Percentiles rank a stretch among this genome's conserved stretches.
These are phyloP conservation scores for Fusarium coffeatum DNA, from an alignment of 2,329 filamentous ascomycete species.

Conservation along the genomic window DNA sequence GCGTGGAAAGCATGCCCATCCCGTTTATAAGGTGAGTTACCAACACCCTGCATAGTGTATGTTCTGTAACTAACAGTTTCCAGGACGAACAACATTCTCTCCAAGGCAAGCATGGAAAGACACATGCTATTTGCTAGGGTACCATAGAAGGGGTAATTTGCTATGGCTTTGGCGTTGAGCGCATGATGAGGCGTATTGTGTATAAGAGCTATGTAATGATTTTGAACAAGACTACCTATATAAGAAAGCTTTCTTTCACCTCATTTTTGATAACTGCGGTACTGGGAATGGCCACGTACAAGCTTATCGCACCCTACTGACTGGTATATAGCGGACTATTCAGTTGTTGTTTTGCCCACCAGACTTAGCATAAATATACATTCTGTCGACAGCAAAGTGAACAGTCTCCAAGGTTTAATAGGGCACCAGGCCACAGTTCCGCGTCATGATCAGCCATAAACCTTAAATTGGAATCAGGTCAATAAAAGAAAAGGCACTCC, in stretches of 20 bases:
- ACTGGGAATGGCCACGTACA: no score
- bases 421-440: background rate
- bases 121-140: constrained; percentile 81
- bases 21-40: constrained; percentile 59
- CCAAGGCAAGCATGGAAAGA: constrained; percentile 91
- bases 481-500: background rate
- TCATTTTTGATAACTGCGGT: no score
- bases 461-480: background rate
- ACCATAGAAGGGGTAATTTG: constrained; percentile 17
- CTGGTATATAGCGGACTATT: no score
- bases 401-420: background rate
- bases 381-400: background rate
- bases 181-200: constrained; percentile 25
- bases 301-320: no score
- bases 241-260: background rate
- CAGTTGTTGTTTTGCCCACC: no score
- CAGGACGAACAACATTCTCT: constrained; percentile 85
- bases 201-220: constrained; percentile 30
- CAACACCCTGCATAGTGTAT: rapidly evolving
- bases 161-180: constrained; percentile 33
- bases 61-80: constrained; percentile 5
- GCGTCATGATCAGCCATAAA: background rate
- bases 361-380: background rate
- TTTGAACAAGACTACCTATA: background rate
- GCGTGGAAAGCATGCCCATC: constrained; percentile 64